Base-by-base conservation (phyloP, 805 yeast species). In the Candida maltosa region DNA sequence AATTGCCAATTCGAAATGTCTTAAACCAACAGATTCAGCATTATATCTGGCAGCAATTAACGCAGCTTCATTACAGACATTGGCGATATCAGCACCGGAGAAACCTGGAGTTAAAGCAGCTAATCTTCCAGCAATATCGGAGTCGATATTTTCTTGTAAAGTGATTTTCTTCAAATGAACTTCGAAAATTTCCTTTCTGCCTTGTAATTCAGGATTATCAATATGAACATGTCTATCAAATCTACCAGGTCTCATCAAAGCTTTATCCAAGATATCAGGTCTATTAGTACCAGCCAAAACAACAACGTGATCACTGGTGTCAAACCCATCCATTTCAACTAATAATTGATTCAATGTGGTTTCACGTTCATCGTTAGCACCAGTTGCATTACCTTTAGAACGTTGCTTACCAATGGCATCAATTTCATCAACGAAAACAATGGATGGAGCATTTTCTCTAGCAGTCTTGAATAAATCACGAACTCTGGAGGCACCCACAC, bases 271-370 rank as follows among this genome's bases (percentile, higher is more conserved):
- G 39, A 91, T 87, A 56, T 93, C 98, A 3, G 95, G 83, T 53
- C 97, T 77, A 60, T 93, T 93, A 1, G 99, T 93, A 69, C 98
- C 98, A 1, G 98, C 98, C 35, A 93, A 70, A 8, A 93, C 97
- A 36, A 93, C 96, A 38, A 93, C 89, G 52, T 94, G 97, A 52
- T 93, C 97, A 11, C 84, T 68, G 19, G 83, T 76, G 16, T 82
- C 83, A 59, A 93, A 93, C 5, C 99, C 99, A 62, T 93, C 99
- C 99, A 93, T 93, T 65, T 93, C 99, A 27, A 93, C 98, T 41
- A 93, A 73, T 32, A 93, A 73, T 69, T 93, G 99, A 60, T 93
- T 93, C 51, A 93, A 73, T 0, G 99, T 93, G 16, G 94, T 85
- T 60, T 93, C 99, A 56, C 96, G 83, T 64, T 93, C 99, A 59